Percentiles rank a stretch among this genome's conserved stretches.
Evolutionary conservation across 164 flowering plant genomes (phyloP).

Genomic region (Stephania cephalantha): DNA sequence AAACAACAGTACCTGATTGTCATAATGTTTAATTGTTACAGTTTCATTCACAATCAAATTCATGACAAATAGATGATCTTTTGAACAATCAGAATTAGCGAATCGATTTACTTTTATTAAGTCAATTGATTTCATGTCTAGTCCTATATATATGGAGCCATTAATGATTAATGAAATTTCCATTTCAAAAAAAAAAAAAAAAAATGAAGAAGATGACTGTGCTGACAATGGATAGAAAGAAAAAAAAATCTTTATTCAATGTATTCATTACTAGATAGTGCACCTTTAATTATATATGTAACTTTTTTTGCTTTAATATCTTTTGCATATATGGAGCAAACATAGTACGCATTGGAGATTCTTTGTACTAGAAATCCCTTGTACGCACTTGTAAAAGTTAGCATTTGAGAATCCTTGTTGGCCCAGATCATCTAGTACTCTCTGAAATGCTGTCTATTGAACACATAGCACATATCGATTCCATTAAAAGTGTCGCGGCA

Average conservation of each 20-base stretch:
- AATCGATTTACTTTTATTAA: no score
- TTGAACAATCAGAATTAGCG: no score
- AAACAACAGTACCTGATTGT: no score
- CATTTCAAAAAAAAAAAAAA: no score
- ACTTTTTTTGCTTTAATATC: background rate
- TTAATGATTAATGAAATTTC: no score
- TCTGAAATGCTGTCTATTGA: background rate
- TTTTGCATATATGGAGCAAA: background rate
- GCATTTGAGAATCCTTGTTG: background rate
- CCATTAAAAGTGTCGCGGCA: background rate
- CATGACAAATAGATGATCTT: no score
- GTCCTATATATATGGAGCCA: no score
- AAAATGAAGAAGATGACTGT: background rate
- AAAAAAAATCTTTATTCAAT: background rate
- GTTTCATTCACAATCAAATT: no score
- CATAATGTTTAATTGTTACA: no score
- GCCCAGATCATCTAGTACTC: background rate
- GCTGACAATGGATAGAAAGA: background rate
- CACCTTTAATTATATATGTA: background rate
- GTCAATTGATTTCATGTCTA: no score
- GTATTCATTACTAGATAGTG: no score
- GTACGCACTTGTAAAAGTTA: background rate
- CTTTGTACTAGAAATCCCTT: background rate
- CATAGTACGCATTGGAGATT: background rate
- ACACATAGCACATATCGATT: background rate